These are phyloP conservation scores for Thelephora aurantiotincta DNA, from an alignment of 768 basidiomycete genomes.

Conservation along the genomic window DNA sequence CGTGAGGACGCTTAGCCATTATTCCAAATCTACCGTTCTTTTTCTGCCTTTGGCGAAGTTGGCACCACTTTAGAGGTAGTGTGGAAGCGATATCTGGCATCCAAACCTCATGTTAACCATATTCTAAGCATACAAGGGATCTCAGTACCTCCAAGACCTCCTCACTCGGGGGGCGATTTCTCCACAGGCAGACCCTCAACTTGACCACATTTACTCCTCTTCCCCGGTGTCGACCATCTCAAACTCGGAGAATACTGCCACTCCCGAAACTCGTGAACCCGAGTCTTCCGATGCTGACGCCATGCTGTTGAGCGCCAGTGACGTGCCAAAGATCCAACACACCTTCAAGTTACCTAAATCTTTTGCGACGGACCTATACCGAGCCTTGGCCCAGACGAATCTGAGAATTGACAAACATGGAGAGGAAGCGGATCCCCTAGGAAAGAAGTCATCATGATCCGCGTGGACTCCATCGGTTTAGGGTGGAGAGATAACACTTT, in stretches of 20 bases:
- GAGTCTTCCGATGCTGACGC: slow-evolving; percentile 9
- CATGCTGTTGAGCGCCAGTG: slow-evolving; percentile 36
- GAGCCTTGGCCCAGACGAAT: slow-evolving; percentile 49
- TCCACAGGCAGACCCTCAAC: slow-evolving; percentile 35
- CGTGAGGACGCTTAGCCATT: slow-evolving; percentile 31
- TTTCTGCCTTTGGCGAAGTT: slow-evolving; percentile 75
- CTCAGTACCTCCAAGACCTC: slow-evolving; percentile 50
- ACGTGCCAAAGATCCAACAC: slow-evolving; percentile 35
- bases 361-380: slow-evolving; percentile 34
- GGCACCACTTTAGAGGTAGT: slow-evolving; percentile 71
- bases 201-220: slow-evolving; percentile 42
- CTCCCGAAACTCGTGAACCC: slow-evolving; percentile 1
- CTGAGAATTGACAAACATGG: slow-evolving; percentile 14
- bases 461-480: too few species aligned
- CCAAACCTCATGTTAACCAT: not conserved
- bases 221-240: slow-evolving; percentile 2
- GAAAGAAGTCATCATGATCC: not conserved
- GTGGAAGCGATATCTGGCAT: not conserved
- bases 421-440: slow-evolving; percentile 3
- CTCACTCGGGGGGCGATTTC: slow-evolving; percentile 40
- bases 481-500: too few species aligned
- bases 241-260: slow-evolving; percentile 1
- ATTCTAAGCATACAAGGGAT: slow-evolving; percentile 48
- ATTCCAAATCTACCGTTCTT: slow-evolving; percentile 80
- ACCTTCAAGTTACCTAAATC: slow-evolving; percentile 30